Evolutionary conservation across 2,329 filamentous ascomycete species (phyloP).

Genomic region (Dothideomycetidae sp.): DNA sequence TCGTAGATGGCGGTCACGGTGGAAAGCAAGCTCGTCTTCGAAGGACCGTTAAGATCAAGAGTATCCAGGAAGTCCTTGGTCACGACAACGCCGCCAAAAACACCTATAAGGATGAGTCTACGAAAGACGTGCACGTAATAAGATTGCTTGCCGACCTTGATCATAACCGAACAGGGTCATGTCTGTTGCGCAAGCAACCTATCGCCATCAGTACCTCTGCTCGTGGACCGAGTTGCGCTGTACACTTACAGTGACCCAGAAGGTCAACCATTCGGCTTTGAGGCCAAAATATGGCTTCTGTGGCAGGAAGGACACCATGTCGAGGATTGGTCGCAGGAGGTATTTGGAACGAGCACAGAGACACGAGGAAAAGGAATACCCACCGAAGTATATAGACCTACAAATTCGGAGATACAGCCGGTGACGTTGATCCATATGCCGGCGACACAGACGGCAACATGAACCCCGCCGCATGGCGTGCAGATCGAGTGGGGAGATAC

Average conservation of each 20-base stretch:
- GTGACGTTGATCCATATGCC: background rate
- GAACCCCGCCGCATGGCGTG: no score
- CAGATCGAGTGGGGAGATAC: no score
- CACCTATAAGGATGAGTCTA: slow-evolving; percentile 30
- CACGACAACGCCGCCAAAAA: slow-evolving; percentile 42
- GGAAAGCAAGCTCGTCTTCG: slow-evolving; percentile 14
- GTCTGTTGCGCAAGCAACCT: slow-evolving; percentile 30
- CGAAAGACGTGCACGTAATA: background rate
- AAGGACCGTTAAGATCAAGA: slow-evolving; percentile 26
- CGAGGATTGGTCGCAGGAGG: background rate
- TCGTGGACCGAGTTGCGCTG: slow-evolving; percentile 12
- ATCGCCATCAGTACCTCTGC: slow-evolving; percentile 14
- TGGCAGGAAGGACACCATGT: background rate
- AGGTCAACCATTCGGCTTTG: slow-evolving; percentile 41
- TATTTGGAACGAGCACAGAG: background rate
- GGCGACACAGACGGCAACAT: no score
- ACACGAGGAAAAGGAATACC: background rate
- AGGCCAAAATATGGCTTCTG: slow-evolving; percentile 36
- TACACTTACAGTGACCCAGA: slow-evolving; percentile 37
- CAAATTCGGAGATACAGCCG: background rate
- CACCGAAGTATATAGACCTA: background rate
- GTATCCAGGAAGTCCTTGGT: slow-evolving; percentile 38
- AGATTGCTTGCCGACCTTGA: slow-evolving; percentile 3
- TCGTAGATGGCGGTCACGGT: slow-evolving; percentile 46
- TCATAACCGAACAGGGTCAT: slow-evolving; percentile 31